phyloP scores from a whole-genome alignment of 306 rosid genomes.

The Canavalia ensiformis region DNA sequence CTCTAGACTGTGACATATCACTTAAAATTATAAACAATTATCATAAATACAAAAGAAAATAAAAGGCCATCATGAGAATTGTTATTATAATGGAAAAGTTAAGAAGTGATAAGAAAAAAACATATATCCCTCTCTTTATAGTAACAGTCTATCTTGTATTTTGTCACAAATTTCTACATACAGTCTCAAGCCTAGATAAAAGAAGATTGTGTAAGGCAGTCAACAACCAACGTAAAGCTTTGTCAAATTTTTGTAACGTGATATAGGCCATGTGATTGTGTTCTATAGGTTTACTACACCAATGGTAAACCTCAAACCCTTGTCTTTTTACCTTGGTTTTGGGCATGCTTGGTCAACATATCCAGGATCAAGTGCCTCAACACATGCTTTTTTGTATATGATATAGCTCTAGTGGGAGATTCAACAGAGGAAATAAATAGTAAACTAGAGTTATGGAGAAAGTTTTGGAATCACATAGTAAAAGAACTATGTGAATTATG shows the following conservation, averaged over 20 bases:
- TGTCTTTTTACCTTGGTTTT: not conserved
- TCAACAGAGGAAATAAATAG: not conserved
- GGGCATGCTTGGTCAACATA: not conserved
- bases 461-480: not conserved
- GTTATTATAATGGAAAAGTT: not conserved
- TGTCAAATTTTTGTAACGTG: not conserved
- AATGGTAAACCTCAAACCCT: not conserved
- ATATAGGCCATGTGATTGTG: not conserved
- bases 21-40: not conserved
- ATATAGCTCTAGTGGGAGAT: not conserved
- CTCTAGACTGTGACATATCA: not conserved
- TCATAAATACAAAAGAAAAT: not conserved
- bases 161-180: too few species aligned
- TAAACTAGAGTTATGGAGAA: not conserved
- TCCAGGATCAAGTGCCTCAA: not conserved
- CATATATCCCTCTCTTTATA: not conserved
- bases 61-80: not conserved
- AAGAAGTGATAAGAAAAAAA: not conserved
- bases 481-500: too few species aligned
- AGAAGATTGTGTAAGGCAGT: not conserved
- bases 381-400: not conserved
- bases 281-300: not conserved
- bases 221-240: too few species aligned
- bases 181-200: not conserved
- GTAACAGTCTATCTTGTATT: not conserved